Conservation (phyloP, 495 filamentous ascomycete genomes). For the Corynascus novoguineensis region DNA sequence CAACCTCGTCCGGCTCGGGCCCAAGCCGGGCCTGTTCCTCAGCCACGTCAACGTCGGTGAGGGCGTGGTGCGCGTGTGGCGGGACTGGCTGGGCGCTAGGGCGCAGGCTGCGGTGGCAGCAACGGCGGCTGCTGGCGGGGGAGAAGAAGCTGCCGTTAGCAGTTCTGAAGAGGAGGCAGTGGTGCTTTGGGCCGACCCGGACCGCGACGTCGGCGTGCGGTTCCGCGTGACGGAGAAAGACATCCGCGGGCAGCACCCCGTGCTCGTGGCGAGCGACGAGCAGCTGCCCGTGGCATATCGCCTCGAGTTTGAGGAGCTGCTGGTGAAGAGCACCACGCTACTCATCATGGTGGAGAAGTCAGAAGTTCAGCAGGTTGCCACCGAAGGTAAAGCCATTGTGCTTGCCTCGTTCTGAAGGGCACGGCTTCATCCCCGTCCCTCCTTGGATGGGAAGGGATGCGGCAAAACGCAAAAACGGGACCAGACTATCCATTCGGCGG, state of each 20-base stretch:
- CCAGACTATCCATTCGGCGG: background rate
- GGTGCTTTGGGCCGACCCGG: slow-evolving; percentile 56
- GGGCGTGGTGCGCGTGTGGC: slow-evolving; percentile 59
- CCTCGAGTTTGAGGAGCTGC: slow-evolving; percentile 57
- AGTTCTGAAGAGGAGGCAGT: background rate
- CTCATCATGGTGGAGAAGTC: slow-evolving; percentile 54
- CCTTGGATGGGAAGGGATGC: background rate
- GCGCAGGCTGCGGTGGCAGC: slow-evolving; percentile 4
- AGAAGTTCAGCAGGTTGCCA: slow-evolving; percentile 42
- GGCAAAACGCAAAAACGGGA: background rate
- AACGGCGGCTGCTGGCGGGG: background rate
- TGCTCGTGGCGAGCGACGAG: slow-evolving; percentile 51
- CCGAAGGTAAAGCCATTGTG: slow-evolving; percentile 55
- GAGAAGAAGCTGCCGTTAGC: slow-evolving; percentile 9
- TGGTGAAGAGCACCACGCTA: slow-evolving; percentile 55
- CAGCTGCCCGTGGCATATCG: slow-evolving; percentile 55
- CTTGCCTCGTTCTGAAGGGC: slow-evolving; percentile 45
- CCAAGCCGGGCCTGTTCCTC: slow-evolving; percentile 51
- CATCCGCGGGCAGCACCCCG: slow-evolving; percentile 30
- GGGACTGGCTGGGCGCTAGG: slow-evolving; percentile 59
- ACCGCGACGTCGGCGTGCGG: slow-evolving; percentile 52
- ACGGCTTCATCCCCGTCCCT: background rate
- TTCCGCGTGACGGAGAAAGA: slow-evolving; percentile 43
- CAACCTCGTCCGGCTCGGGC: slow-evolving; percentile 62
- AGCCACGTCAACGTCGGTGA: slow-evolving; percentile 59